Evolutionary conservation across 441 rosid genomes (phyloP).

Genomic region (Brassica hybrid): DNA sequence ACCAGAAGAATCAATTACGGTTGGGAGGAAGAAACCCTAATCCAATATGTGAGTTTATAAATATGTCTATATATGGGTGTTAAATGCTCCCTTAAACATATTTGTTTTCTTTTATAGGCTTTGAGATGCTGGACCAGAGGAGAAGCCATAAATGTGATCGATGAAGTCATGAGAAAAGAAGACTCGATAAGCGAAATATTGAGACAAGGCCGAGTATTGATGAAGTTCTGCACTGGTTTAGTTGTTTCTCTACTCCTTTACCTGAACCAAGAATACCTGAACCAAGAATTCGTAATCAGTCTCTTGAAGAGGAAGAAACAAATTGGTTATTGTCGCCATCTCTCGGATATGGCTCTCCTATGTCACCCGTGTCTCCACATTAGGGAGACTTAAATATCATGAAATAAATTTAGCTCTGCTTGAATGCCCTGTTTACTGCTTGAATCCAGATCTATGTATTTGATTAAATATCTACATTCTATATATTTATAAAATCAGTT

Average conservation of each 20-base stretch:
- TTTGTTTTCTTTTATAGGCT: conserved; percentile 1
- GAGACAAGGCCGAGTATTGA: conserved; percentile 34
- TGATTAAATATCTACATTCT: neutral
- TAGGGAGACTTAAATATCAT: neutral
- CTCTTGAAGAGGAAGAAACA: conserved; percentile 6
- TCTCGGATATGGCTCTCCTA: conserved; percentile 1
- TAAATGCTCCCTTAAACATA: neutral
- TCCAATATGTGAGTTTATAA: conserved; percentile 22
- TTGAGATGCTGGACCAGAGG: conserved; percentile 24
- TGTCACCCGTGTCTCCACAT: conserved; percentile 17
- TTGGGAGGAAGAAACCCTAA: neutral
- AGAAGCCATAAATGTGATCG: conserved; percentile 32
- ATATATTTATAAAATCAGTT: neutral
- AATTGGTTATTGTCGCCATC: conserved; percentile 15
- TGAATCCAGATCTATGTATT: neutral
- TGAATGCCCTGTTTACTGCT: neutral
- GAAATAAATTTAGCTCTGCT: neutral
- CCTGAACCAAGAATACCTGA: conserved; percentile 17
- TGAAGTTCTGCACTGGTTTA: conserved; percentile 35
- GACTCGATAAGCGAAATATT: conserved; percentile 23
- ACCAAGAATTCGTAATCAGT: neutral
- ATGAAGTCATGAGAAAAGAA: conserved; percentile 20
- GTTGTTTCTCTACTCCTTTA: conserved; percentile 21
- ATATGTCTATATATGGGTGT: neutral
- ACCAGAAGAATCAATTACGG: neutral